Conservation (phyloP, 208 protist species). For the Trypanosoma lewisi region DNA sequence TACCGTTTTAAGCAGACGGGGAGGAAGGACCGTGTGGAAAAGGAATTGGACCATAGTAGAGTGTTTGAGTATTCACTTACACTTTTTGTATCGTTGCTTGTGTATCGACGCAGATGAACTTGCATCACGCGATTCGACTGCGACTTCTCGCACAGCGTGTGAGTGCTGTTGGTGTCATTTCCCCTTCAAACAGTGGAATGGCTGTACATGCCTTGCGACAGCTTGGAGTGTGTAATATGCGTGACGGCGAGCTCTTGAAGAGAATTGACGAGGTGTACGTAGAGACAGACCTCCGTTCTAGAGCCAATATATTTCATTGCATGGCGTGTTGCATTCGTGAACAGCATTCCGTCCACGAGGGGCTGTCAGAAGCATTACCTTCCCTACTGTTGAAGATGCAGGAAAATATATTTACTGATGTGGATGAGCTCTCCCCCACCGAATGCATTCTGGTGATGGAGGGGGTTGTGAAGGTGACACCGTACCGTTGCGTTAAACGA, state of each 20-base stretch:
- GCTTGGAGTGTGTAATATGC: slow-evolving; percentile 31
- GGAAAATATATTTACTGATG: slow-evolving; percentile 24
- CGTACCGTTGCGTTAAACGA: slow-evolving; percentile 23
- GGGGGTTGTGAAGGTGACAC: slow-evolving; percentile 40
- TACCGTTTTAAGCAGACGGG: neutral
- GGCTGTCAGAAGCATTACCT: slow-evolving; percentile 20
- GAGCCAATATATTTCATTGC: slow-evolving; percentile 51
- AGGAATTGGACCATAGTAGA: too few species aligned
- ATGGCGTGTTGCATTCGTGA: slow-evolving; percentile 33
- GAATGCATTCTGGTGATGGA: slow-evolving; percentile 59
- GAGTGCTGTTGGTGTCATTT: slow-evolving; percentile 37
- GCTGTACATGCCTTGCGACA: slow-evolving; percentile 39
- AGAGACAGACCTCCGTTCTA: slow-evolving; percentile 35
- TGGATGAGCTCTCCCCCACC: slow-evolving; percentile 37
- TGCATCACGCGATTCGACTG: slow-evolving; percentile 10
- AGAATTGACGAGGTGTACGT: slow-evolving; percentile 21
- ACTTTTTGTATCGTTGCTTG: neutral
- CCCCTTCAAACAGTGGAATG: slow-evolving; percentile 39
- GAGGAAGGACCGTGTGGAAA: too few species aligned
- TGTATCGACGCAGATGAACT: neutral
- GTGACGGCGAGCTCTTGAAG: slow-evolving; percentile 21
- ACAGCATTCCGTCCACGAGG: slow-evolving; percentile 26
- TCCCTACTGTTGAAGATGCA: slow-evolving; percentile 34
- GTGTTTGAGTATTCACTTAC: too few species aligned
- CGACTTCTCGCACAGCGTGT: slow-evolving; percentile 27